Percentiles rank a stretch among this genome's conserved stretches.
These are phyloP conservation scores for Penicillium janthinellum DNA, from an alignment of 2,329 filamentous ascomycete species.

Conservation along the genomic window DNA sequence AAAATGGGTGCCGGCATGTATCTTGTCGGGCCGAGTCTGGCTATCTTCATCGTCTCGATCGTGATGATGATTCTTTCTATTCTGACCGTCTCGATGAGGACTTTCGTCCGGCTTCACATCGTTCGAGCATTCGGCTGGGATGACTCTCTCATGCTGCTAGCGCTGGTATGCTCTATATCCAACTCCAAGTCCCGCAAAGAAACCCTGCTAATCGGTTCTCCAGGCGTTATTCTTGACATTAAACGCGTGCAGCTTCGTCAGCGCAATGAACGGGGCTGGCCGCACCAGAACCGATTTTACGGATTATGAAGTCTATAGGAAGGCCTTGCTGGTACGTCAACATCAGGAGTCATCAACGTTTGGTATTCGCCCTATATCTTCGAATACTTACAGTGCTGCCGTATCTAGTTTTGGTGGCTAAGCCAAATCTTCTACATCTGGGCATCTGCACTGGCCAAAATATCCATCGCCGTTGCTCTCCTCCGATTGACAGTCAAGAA, in stretches of 20 bases:
- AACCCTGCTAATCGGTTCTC: neutral
- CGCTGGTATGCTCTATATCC: constrained; percentile 18
- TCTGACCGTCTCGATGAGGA: constrained; percentile 22
- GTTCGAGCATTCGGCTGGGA: constrained; percentile 30
- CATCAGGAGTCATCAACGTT: too few relatives aligned
- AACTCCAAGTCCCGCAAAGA: neutral
- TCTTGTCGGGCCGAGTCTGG: constrained; percentile 21
- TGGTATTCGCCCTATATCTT: neutral
- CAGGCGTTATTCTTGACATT: constrained; percentile 12
- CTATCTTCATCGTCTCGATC: constrained; percentile 21
- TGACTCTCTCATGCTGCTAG: constrained; percentile 27
- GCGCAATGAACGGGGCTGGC: constrained; percentile 12
- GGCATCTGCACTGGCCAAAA: constrained; percentile 47
- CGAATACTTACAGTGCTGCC: neutral
- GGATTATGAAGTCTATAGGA: constrained; percentile 3
- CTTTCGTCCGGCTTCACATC: constrained; percentile 25
- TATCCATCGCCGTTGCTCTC: constrained; percentile 54
- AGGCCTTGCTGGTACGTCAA: constrained; percentile 14
- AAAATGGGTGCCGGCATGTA: constrained; percentile 18
- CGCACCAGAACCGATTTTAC: constrained; percentile 10
- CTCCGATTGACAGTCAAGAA: constrained; percentile 48
- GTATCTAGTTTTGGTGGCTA: constrained; percentile 47
- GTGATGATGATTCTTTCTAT: constrained; percentile 24
- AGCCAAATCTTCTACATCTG: constrained; percentile 53
- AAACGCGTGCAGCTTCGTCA: constrained; percentile 4